Evolutionary conservation across 2,329 filamentous ascomycete species (phyloP), one percentile per base, ranked within the genome.

Genomic region (Cercospora zeae-maydis): DNA sequence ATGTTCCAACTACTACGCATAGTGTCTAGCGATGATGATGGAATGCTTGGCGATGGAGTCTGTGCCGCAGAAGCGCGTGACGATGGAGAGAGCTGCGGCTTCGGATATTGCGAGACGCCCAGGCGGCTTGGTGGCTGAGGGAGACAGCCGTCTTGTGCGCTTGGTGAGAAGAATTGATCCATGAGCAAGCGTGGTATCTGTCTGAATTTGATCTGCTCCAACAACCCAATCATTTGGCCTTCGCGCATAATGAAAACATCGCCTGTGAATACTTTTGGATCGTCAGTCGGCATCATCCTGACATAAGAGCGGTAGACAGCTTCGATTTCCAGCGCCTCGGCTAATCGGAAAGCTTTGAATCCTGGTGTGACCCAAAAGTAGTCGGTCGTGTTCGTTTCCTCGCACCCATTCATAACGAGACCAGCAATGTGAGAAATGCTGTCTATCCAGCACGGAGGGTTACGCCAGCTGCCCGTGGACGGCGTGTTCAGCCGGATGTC

Each of bases 161-260:
- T 13, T 34, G 8, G 31, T 9, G 31, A 34, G 31, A 90, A 78
- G 74, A 90, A 82, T 69, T 86, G 82, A 77, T 88, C 87, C 64
- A 89, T 79, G 21, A 87, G 79, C 68, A 84, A 83, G 69, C 87
- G 86, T 37, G 87, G 86, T 58, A 88, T 86, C 66, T 83, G 80
- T 72, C 85, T 83, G 79, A 89, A 89, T 75, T 86, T 86, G 67
- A 71, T 65, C 14, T 62, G 66, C 9, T 61, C 57, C 16, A 70
- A 62, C 45, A 67, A 58, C 1, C 64, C 69, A 24, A 71, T 63
- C 13, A 33, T 60, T 21, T 39, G 39, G 11, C 68, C 63, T 13
- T 69, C 55, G 19, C 39, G 63, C 54, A 71, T 33, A 42, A 71
- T 64, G 55, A 66, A 70, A n/a, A 69, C 65, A 52, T 70, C 68